Evolutionary conservation across 176 grass and related monocot species (phyloP), one percentile per base, ranked within the genome.

Genomic region (Luzula sylvatica): DNA sequence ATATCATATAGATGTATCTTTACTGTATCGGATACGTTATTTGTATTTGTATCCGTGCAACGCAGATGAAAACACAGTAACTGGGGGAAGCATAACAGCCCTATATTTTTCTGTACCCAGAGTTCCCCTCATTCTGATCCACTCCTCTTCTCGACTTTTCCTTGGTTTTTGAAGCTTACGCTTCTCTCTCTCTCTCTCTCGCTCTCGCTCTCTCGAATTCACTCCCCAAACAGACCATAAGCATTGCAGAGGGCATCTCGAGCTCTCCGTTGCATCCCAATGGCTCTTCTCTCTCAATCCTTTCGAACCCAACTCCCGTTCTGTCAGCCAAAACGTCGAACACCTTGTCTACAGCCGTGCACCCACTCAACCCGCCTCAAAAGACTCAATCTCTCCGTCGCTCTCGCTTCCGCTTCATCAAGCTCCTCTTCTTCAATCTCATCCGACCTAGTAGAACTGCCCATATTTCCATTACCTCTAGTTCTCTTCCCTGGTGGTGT

Each of bases 401-500:
- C 26, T 49, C 25, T 56, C 65, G 50, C 42, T 43, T 45, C 23
- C 35, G 8, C 41, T 26, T 23, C 49, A 8, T 57, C 43, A 23
- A 75, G 30, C 24, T 41, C n/a, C 3, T 58, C 65, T 20, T 8
- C 20, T 65, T 58, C 69, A 16, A 29, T 38, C 19, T 42, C 58
- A 51, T 60, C 83, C 19, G 85, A 83, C 28, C 77, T 98, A 9
- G 72, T 87, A 22, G 86, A 98, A 75, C 78, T 98, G 11, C 93
- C 93, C 8, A 75, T 98, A 7, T 90, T 98, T 46, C 86, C 93
- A 4, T 76, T 98, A 47, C 93, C 93, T 16, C 86, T 92, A 40
- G 93, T 98, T 26, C 93, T 98, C 56, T 98, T 98, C 55, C 86
- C 86, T 12, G 92, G 87, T 42, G 78, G 75, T 15, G 73, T 78